phyloP scores from a whole-genome alignment of 2,329 filamentous ascomycete species.

The Colletotrichum neosansevieriae region DNA sequence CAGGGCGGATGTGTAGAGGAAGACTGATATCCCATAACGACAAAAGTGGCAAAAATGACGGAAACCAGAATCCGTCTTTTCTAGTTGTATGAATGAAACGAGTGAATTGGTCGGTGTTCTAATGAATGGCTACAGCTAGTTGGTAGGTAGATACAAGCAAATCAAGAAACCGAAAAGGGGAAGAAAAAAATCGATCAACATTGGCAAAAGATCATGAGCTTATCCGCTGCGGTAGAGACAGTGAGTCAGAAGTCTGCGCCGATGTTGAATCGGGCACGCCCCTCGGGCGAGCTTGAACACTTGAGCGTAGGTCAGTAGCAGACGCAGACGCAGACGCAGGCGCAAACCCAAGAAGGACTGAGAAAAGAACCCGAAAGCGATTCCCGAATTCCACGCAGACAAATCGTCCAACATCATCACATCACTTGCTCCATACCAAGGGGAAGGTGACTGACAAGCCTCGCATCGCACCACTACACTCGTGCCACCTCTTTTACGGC shows the following conservation, averaged over 20 bases:
- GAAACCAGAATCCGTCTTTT: not conserved
- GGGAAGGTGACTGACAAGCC: slow-evolving; percentile 24
- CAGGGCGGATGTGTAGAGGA: not conserved
- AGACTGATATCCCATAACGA: slow-evolving; percentile 3
- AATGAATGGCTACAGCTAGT: slow-evolving; percentile 41
- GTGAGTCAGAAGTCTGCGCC: slow-evolving; percentile 1
- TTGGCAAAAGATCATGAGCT: slow-evolving; percentile 5
- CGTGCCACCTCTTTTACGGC: slow-evolving; percentile 43
- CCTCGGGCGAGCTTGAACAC: slow-evolving; percentile 21
- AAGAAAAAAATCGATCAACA: slow-evolving; percentile 5
- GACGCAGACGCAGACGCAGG: slow-evolving; percentile 27
- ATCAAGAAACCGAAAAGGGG: slow-evolving; percentile 8
- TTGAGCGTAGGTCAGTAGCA: slow-evolving; percentile 33
- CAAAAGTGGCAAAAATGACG: slow-evolving; percentile 1
- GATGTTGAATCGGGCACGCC: slow-evolving; percentile 35
- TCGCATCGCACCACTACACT: slow-evolving; percentile 6
- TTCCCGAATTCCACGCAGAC: not conserved
- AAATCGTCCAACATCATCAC: slow-evolving; percentile 1
- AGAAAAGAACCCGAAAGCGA: not conserved
- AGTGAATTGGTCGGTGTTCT: slow-evolving; percentile 31
- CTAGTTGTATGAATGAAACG: slow-evolving; percentile 32
- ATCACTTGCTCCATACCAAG: slow-evolving; percentile 14
- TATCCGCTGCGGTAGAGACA: slow-evolving; percentile 8
- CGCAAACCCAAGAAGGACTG: slow-evolving; percentile 11
- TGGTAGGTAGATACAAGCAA: slow-evolving; percentile 32